A percentile compares a stretch with the other conserved stretches of the same genome.
Evolutionary conservation across 2,329 filamentous ascomycete species (phyloP).

Genomic region (Tolypocladium ovalisporum): DNA sequence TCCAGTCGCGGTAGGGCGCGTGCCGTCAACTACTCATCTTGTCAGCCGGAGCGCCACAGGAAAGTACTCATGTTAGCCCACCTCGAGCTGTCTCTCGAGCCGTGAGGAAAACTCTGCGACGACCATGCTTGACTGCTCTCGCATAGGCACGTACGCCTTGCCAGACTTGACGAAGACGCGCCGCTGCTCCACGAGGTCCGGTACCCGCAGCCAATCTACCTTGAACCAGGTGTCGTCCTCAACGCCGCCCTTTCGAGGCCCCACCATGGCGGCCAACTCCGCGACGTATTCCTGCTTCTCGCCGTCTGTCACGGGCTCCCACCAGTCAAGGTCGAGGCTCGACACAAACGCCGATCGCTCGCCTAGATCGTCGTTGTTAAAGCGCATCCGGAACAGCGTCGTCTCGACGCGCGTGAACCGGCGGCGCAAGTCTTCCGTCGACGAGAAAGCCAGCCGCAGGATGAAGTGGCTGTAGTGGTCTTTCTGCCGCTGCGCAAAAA

Average conservation of each 20-base stretch:
- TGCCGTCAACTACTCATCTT: slow-evolving; percentile 59
- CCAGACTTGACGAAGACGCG: slow-evolving; percentile 67
- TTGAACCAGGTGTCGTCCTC: slow-evolving; percentile 93
- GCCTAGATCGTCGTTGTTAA: slow-evolving; percentile 61
- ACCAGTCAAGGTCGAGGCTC: slow-evolving; percentile 75
- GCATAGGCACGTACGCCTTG: slow-evolving; percentile 81
- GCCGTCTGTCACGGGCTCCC: slow-evolving; percentile 69
- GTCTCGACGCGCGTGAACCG: slow-evolving; percentile 82
- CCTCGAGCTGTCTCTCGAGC: slow-evolving; percentile 75
- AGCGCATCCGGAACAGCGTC: slow-evolving; percentile 75
- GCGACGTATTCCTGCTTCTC: slow-evolving; percentile 58
- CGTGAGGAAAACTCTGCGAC: slow-evolving; percentile 73
- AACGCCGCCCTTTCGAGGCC: slow-evolving; percentile 21
- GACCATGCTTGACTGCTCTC: slow-evolving; percentile 83
- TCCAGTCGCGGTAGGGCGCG: slow-evolving; percentile 84
- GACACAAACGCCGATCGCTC: slow-evolving; percentile 71
- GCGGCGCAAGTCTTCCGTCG: slow-evolving; percentile 79
- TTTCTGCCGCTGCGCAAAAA: slow-evolving; percentile 71
- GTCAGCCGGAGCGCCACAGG: neutral
- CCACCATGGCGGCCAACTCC: slow-evolving; percentile 44
- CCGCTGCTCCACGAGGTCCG: slow-evolving; percentile 74
- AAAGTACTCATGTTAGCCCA: slow-evolving; percentile 22
- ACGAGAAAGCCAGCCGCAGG: slow-evolving; percentile 80
- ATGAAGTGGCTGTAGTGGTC: slow-evolving; percentile 99
- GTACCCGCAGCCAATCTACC: slow-evolving; percentile 88